Percentiles rank a stretch among this genome's conserved stretches.
Evolutionary conservation across 2,329 filamentous ascomycete genomes (phyloP).

Genomic region (Aspergillus cejpii): DNA sequence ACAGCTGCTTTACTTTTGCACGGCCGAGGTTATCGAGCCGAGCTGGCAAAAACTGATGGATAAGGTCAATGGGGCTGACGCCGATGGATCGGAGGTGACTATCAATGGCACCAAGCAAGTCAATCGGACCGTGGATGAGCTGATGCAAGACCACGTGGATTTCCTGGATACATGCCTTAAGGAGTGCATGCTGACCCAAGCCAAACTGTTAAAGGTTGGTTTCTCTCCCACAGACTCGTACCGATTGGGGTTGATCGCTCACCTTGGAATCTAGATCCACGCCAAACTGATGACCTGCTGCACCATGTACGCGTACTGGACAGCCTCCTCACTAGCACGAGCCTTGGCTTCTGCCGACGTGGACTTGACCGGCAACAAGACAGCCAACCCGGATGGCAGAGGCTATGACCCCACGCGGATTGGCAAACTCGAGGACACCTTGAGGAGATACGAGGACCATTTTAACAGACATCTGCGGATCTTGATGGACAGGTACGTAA

Average conservation of each 20-base stretch:
- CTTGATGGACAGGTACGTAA: slow-evolving; percentile 65
- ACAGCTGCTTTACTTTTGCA: slow-evolving; percentile 94
- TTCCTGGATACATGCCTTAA: slow-evolving; percentile 97
- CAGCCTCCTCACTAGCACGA: slow-evolving; percentile 68
- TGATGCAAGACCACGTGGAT: slow-evolving; percentile 99
- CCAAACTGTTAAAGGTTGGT: slow-evolving; percentile 87
- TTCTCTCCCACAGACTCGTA: slow-evolving; percentile 28
- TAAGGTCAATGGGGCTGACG: slow-evolving; percentile 59
- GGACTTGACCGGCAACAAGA: slow-evolving; percentile 50
- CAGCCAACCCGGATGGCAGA: slow-evolving; percentile 30
- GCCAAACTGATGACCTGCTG: slow-evolving; percentile 96
- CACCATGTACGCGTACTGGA: slow-evolving; percentile 87
- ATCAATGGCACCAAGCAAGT: slow-evolving; percentile 42
- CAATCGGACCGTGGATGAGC: slow-evolving; percentile 83
- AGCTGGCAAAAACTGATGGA: slow-evolving; percentile 95
- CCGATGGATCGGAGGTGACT: slow-evolving; percentile 33
- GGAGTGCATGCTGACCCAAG: slow-evolving; percentile 98
- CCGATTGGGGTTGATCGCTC: slow-evolving; percentile 2
- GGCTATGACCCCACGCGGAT: slow-evolving; percentile 56
- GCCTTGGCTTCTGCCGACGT: slow-evolving; percentile 79
- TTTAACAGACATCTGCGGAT: slow-evolving; percentile 91
- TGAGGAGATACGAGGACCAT: slow-evolving; percentile 87
- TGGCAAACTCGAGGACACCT: slow-evolving; percentile 73
- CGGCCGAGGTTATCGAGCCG: slow-evolving; percentile 92
- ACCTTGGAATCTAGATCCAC: slow-evolving; percentile 64